Conservation (phyloP, 2,329 filamentous ascomycete species). For the Pseudogymnoascus sp. region DNA sequence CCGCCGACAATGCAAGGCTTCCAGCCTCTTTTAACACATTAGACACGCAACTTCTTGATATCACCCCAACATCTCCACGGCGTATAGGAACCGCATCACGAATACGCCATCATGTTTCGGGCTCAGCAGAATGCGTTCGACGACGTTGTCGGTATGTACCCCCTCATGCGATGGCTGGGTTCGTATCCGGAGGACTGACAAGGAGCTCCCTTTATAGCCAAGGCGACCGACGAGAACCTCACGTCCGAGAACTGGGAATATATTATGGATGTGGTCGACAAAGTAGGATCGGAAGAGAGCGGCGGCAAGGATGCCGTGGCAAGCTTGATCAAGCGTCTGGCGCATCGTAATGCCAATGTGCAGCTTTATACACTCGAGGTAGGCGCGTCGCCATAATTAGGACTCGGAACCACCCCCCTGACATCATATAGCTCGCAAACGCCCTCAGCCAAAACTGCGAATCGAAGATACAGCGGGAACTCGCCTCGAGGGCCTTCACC, state of each 20-base stretch:
- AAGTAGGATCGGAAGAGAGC: slow-evolving; percentile 34
- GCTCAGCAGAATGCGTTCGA: slow-evolving; percentile 62
- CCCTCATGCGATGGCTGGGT: neutral
- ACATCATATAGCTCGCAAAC: slow-evolving; percentile 53
- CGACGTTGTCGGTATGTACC: slow-evolving; percentile 56
- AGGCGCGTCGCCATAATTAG: slow-evolving; percentile 9
- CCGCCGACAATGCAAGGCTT: slow-evolving; percentile 10
- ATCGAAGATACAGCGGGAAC: slow-evolving; percentile 59
- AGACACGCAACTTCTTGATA: slow-evolving; percentile 4
- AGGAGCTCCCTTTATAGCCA: slow-evolving; percentile 41
- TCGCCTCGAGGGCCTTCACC: slow-evolving; percentile 70
- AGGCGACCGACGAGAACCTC: slow-evolving; percentile 95
- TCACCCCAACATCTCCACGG: slow-evolving; percentile 1
- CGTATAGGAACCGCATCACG: neutral
- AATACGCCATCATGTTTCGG: slow-evolving; percentile 43
- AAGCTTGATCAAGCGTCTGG: slow-evolving; percentile 65
- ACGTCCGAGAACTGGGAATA: slow-evolving; percentile 65
- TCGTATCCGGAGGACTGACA: neutral
- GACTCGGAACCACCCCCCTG: neutral
- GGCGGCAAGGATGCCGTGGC: slow-evolving; percentile 61
- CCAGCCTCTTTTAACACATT: slow-evolving; percentile 9
- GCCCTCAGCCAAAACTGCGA: slow-evolving; percentile 68
- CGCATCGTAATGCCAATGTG: slow-evolving; percentile 71
- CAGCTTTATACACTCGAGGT: slow-evolving; percentile 68
- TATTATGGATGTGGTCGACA: slow-evolving; percentile 38